phyloP scores from a whole-genome alignment of 129 eudicot genomes.

The Centrapalus pauciflorus region DNA sequence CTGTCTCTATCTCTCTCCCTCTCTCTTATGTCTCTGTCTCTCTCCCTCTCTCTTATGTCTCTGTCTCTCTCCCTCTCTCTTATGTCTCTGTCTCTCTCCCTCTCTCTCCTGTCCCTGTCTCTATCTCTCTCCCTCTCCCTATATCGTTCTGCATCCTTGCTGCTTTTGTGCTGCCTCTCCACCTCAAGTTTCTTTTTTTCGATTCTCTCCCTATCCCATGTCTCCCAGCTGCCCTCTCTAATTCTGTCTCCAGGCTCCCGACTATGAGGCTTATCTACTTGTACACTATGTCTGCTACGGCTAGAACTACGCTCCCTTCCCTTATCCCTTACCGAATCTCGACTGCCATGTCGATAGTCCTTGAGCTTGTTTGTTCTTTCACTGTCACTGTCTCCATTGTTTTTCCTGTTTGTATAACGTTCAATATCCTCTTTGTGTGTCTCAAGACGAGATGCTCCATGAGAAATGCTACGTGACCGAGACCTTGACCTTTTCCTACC shows the following conservation, averaged over 20 bases:
- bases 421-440: constrained; percentile 24
- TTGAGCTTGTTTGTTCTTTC: constrained; percentile 28
- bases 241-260: constrained; percentile 41
- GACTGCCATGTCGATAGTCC: constrained; percentile 46
- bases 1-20: constrained; percentile 23
- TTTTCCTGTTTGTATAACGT: constrained; percentile 27
- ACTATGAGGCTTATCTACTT: constrained; percentile 32
- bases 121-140: constrained; percentile 29
- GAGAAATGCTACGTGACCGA: constrained; percentile 49
- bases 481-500: constrained; percentile 49
- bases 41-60: constrained; percentile 22
- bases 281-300: constrained; percentile 38
- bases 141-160: too few relatives aligned
- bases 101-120: constrained; percentile 25
- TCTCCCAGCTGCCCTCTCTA: constrained; percentile 48
- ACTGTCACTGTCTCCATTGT: constrained; percentile 27
- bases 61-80: constrained; percentile 29
- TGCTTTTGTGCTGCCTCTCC: too few relatives aligned
- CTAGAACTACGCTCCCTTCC: constrained; percentile 73
- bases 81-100: constrained; percentile 31
- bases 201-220: constrained; percentile 33
- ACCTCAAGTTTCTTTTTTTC: too few relatives aligned
- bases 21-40: constrained; percentile 16
- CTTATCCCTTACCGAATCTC: constrained; percentile 45
- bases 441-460: constrained; percentile 37